Evolutionary conservation across 177 flowering plant genomes (phyloP).

Genomic region (Vitis hybrid): DNA sequence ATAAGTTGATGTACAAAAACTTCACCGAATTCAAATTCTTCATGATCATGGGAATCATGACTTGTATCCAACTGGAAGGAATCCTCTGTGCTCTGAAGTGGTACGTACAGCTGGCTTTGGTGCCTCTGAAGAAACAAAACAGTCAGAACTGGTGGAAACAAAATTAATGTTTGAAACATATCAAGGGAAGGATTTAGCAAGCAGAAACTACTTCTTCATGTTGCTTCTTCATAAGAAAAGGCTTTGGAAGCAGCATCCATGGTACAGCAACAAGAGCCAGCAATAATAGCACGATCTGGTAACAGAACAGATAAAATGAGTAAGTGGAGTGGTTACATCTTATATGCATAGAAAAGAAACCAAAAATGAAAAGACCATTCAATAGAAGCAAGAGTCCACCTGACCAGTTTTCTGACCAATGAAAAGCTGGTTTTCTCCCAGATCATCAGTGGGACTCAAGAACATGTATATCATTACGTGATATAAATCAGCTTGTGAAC

Average conservation of each 20-base stretch:
- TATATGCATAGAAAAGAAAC: not conserved
- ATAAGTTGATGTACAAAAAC: conserved; percentile 93
- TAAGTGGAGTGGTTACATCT: not conserved
- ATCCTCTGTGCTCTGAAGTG: conserved; percentile 65
- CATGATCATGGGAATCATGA: conserved; percentile 69
- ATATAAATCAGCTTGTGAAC: conserved; percentile 93
- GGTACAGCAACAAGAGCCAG: conserved; percentile 91
- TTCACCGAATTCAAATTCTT: conserved; percentile 93
- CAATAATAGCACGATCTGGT: conserved; percentile 66
- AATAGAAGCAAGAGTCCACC: conserved; percentile 16
- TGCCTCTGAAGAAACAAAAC: conserved; percentile 60
- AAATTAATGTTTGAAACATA: not conserved
- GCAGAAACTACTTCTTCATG: conserved; percentile 55
- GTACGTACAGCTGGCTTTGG: conserved; percentile 66
- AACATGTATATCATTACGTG: conserved; percentile 98
- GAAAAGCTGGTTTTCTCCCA: conserved; percentile 96
- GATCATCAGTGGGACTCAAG: conserved; percentile 92
- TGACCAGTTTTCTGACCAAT: conserved; percentile 39
- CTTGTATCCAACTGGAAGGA: conserved; percentile 51
- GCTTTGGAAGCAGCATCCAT: conserved; percentile 98
- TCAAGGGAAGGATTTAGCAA: not conserved
- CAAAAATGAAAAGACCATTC: not conserved
- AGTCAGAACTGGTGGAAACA: conserved; percentile 8
- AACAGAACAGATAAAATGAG: conserved; percentile 12
- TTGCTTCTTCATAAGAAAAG: conserved; percentile 83